Conservation (phyloP, 2,329 filamentous ascomycete genomes). For the Pyrenochaeta sp. region DNA sequence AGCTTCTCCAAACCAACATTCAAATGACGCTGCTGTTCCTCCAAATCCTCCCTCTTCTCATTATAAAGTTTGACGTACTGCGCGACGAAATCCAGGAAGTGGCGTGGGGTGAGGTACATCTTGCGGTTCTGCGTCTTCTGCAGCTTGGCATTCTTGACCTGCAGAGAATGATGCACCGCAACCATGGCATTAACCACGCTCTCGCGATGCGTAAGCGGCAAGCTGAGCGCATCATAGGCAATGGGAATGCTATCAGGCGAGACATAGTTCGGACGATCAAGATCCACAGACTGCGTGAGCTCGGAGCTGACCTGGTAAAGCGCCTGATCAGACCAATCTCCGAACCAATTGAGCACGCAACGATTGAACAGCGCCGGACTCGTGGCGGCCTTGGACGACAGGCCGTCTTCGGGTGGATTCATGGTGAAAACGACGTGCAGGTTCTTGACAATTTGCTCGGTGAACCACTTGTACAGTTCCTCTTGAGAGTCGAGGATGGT, state of each 20-base stretch:
- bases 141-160: conserved; percentile 85
- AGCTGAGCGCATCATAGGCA: conserved; percentile 81
- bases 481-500: conserved; percentile 95
- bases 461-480: conserved; percentile 99
- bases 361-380: conserved; percentile 99
- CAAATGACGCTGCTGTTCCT: conserved; percentile 97
- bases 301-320: conserved; percentile 97
- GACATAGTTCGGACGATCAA: conserved; percentile 84
- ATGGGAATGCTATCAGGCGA: conserved; percentile 92
- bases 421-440: conserved; percentile 99
- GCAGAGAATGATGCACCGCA: conserved; percentile 94
- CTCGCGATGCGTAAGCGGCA: conserved; percentile 90
- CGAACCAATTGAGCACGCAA: conserved; percentile 99
- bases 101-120: conserved; percentile 92
- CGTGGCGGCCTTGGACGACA: conserved; percentile 95
- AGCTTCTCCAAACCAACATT: conserved; percentile 98
- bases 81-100: conserved; percentile 97
- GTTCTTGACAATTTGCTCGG: conserved; percentile 98
- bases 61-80: conserved; percentile 98
- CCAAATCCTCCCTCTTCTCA: conserved; percentile 96
- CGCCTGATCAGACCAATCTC: conserved; percentile 99
- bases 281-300: conserved; percentile 92
- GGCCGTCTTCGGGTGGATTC: conserved; percentile 95
- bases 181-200: conserved; percentile 98
- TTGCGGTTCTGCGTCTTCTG: conserved; percentile 90